These are phyloP conservation scores for Hypoxylon sp. DNA, from an alignment of 2,329 filamentous ascomycete genomes.

Conservation along the genomic window DNA sequence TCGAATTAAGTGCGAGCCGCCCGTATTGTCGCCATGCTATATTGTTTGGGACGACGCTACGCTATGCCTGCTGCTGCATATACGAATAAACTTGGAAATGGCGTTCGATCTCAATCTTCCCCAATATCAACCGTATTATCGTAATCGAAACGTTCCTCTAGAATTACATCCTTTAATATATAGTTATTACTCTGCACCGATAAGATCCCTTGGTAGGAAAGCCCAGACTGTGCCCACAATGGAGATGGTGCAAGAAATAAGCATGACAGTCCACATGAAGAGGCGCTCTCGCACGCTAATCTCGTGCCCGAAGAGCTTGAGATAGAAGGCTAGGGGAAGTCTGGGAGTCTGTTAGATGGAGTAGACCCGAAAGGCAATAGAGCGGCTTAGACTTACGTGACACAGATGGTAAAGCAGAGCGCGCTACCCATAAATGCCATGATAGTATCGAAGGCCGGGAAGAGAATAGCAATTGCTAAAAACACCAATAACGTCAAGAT, in stretches of 20 bases:
- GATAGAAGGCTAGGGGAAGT: slow-evolving; percentile 85
- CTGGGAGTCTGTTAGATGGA: slow-evolving; percentile 46
- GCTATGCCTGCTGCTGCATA: slow-evolving; percentile 11
- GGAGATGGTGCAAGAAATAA: slow-evolving; percentile 76
- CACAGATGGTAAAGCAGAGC: slow-evolving; percentile 92
- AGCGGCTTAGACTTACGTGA: slow-evolving; percentile 66
- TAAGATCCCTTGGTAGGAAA: slow-evolving; percentile 81
- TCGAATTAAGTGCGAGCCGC: background rate
- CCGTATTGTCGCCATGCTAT: background rate
- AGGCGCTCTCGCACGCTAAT: slow-evolving; percentile 72
- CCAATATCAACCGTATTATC: background rate
- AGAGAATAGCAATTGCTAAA: slow-evolving; percentile 75
- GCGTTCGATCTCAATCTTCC: background rate
- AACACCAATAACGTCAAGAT: slow-evolving; percentile 77
- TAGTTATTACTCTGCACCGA: slow-evolving; percentile 60
- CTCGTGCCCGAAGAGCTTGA: slow-evolving; percentile 86
- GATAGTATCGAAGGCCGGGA: slow-evolving; percentile 86
- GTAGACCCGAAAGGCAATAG: background rate
- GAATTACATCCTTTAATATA: background rate
- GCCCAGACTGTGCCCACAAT: slow-evolving; percentile 86
- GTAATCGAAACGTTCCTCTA: background rate
- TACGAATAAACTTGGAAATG: slow-evolving; percentile 1
- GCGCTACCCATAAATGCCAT: slow-evolving; percentile 92
- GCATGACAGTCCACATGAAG: slow-evolving; percentile 76
- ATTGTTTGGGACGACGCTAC: slow-evolving; percentile 6